Evolutionary conservation across 2,329 filamentous ascomycete genomes (phyloP), one percentile per base, ranked within the genome.

Genomic region (Fusarium staphyleae): DNA sequence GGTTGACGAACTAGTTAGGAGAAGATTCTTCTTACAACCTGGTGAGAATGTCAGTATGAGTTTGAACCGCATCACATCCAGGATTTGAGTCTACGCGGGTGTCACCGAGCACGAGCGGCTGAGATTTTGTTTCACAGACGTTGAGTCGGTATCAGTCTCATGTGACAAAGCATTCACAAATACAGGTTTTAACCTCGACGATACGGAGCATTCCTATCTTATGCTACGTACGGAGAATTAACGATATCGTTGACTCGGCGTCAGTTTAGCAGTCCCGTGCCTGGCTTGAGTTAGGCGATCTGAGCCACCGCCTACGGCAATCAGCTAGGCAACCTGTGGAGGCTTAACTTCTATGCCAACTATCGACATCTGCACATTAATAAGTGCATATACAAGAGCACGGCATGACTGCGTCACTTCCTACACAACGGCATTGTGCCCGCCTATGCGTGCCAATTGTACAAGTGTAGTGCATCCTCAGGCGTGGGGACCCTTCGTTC

Each of bases 121-220:
- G 61, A 66, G 54, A 61, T 55, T 45, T 52, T 65, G 61, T 66
- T 65, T 63, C 57, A 65, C 54, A 40, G 52, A 50, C 48, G 46
- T 62, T 55, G 48, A 52, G 42, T 50, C 50, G 46, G 53, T 48
- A 42, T 60, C 49, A 45, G 54, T 39, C 49, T 57, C 49, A 60
- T 50, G 34, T 53, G 53, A 54, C 43, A 32, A 52, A 34, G 36
- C 46, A 29, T 52, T 40, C 22, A 47, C 32, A n/a, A n/a, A 11
- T n/a, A 32, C 6, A 32, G 13, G 29, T 28, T 45, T 54, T 35
- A 24, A 49, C 54, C 19, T 37, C 34, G 40, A 30, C 19, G 16
- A 14, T 24, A 41, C 37, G 28, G 33, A 37, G 42, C 57, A 54
- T 61, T 61, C 40, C 48, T 58, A 41, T 22, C 18, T 53, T 34